Base-by-base conservation (phyloP, 2,329 filamentous ascomycete genomes). In the Talaromyces sp. region DNA sequence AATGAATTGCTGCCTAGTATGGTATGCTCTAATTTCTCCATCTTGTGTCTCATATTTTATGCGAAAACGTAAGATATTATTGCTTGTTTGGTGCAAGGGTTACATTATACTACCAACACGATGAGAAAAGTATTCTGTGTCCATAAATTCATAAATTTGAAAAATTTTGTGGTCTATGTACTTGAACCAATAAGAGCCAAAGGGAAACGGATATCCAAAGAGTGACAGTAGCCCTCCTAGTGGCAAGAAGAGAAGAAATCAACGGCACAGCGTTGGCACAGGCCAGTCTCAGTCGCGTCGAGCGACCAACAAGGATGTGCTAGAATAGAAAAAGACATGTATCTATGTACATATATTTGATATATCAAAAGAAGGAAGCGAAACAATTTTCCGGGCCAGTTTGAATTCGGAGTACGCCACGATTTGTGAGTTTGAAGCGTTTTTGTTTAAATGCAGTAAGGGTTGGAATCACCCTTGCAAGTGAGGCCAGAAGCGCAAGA, bases 391-490 rank as follows among this genome's bases (percentile, higher is more conserved):
- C 44, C n/a, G 44, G 22, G 19, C 44, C 44, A 13, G 9, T 47
- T 47, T 25, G 17, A 25, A 47, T 25, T 47, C 44, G n/a, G 15
- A 36, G 36, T n/a, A 39, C 15, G 36, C 36, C 36, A 39, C 36
- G 6, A n/a, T 3, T 47, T 25, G 8, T 25, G 22, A 47, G 11
- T 11, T 47, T 11, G 44, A 47, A 47, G 44, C 11, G 19, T 47
- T 47, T 28, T 53, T 13, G 55, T 33, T 44, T 39, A 57, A 15
- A 32, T 25, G 36, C 53, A 60, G 54, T 60, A 60, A 44, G 59
- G 59, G 19, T 57, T 60, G 15, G 59, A 39, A 42, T 30, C 59
- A 28, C 59, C 59, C 54, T 60, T 39, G 54, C 59, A 60, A 32
- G 53, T 60, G 13, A 28, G 28, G 22, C 44, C 59, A n/a, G 11